These are phyloP conservation scores for Saturnispora hagleri DNA, from an alignment of 805 yeast species.

Conservation along the genomic window DNA sequence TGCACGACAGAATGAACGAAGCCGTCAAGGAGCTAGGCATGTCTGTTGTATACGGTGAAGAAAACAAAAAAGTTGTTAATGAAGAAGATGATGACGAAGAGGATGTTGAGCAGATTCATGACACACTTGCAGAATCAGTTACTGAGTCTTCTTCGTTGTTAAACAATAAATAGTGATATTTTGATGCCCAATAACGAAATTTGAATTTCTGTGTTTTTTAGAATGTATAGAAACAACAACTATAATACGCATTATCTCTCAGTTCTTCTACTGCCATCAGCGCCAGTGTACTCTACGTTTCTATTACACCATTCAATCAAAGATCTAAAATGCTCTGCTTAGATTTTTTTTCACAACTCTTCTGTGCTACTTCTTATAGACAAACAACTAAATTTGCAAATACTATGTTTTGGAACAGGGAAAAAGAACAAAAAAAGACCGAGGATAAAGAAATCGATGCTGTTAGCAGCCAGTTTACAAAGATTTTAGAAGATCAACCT, in stretches of 20 bases:
- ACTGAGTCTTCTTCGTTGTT: conserved; percentile 10
- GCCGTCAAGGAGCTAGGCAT: conserved; percentile 35
- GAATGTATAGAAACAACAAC: neutral
- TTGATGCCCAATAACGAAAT: neutral
- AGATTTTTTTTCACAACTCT: neutral
- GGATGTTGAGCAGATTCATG: neutral
- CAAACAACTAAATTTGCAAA: neutral
- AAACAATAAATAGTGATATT: neutral
- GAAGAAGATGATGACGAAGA: conserved; percentile 3
- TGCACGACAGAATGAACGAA: conserved; percentile 48
- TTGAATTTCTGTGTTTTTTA: neutral
- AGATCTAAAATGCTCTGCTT: neutral
- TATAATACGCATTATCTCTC: too few relatives aligned
- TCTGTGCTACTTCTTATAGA: neutral
- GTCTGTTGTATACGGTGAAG: conserved; percentile 26
- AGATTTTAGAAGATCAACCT: neutral
- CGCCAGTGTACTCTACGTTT: too few relatives aligned
- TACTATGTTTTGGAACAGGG: neutral
- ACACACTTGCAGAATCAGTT: neutral
- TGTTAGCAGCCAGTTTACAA: neutral
- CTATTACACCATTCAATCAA: neutral
- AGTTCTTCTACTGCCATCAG: too few relatives aligned
- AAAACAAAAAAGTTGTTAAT: neutral
- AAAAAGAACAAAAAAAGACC: neutral
- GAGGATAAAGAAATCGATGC: neutral